Evolutionary conservation across 2,329 filamentous ascomycete species (phyloP).

Genomic region (Ascocoryne sarcoides): DNA sequence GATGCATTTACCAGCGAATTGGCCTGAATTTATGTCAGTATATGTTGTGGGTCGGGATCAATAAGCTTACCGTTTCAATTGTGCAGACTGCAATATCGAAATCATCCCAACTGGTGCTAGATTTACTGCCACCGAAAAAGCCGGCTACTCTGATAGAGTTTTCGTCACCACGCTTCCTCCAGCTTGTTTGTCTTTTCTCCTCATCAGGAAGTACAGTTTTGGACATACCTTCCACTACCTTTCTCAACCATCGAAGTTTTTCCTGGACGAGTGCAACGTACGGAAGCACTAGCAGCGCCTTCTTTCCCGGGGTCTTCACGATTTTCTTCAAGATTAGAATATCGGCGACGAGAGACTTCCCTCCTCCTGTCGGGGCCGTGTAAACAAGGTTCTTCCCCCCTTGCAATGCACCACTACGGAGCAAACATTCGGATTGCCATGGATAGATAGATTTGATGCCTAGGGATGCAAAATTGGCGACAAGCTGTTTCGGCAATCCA

Average conservation of each 20-base stretch:
- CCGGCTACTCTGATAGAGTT: slow-evolving; percentile 57
- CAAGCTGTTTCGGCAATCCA: slow-evolving; percentile 48
- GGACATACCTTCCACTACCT: slow-evolving; percentile 51
- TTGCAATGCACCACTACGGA: slow-evolving; percentile 55
- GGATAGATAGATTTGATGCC: slow-evolving; percentile 70
- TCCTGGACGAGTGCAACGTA: slow-evolving; percentile 76
- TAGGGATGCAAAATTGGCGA: slow-evolving; percentile 54
- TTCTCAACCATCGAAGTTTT: slow-evolving; percentile 66
- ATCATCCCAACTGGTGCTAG: slow-evolving; percentile 59
- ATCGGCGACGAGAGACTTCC: slow-evolving; percentile 66
- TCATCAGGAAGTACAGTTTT: slow-evolving; percentile 16
- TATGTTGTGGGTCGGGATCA: too few species aligned
- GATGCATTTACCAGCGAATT: slow-evolving; percentile 66
- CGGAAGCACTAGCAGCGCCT: slow-evolving; percentile 64
- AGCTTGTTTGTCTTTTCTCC: slow-evolving; percentile 27
- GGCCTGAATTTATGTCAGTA: too few species aligned
- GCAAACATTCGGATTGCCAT: slow-evolving; percentile 69
- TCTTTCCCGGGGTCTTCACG: slow-evolving; percentile 52
- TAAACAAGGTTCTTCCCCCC: slow-evolving; percentile 68
- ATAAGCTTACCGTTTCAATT: slow-evolving; percentile 64
- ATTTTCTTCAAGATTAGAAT: slow-evolving; percentile 66
- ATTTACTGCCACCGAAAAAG: slow-evolving; percentile 66
- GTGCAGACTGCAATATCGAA: slow-evolving; percentile 74
- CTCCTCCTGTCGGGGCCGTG: slow-evolving; percentile 68
- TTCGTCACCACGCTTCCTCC: slow-evolving; percentile 47